Evolutionary conservation across 495 filamentous ascomycete genomes (phyloP).

Genomic region (Acidiella bohemica): DNA sequence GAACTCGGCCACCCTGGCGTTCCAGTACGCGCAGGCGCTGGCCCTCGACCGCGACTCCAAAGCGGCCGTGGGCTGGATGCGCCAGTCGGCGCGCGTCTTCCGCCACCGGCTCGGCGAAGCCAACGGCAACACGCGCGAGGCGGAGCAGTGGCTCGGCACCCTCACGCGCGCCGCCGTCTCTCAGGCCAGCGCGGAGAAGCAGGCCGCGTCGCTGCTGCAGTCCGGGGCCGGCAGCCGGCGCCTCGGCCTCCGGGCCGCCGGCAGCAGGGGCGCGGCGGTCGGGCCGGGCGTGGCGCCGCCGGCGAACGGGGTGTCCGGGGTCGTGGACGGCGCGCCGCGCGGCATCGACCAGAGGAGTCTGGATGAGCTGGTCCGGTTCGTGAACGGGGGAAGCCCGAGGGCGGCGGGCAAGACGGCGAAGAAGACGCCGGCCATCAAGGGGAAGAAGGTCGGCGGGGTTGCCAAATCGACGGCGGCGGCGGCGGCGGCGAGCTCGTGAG

Average conservation of each 20-base stretch:
- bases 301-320: not conserved
- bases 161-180: constrained; percentile 88
- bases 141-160: constrained; percentile 69
- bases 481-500: not conserved
- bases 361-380: constrained; percentile 76
- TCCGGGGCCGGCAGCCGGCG: not conserved
- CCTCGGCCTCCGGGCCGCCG: not conserved
- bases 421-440: constrained; percentile 32
- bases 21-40: constrained; percentile 90
- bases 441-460: constrained; percentile 3
- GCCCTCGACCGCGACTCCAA: constrained; percentile 88
- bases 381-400: constrained; percentile 53
- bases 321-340: not conserved
- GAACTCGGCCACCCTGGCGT: constrained; percentile 87
- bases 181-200: constrained; percentile 83
- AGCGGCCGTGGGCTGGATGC: constrained; percentile 79
- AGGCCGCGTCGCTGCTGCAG: constrained; percentile 42
- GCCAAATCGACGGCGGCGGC: not conserved
- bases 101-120: constrained; percentile 65
- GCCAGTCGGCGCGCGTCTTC: constrained; percentile 93
- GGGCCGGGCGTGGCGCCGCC: not conserved
- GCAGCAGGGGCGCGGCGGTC: not conserved
- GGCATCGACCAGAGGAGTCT: constrained; percentile 58
- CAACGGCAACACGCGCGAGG: constrained; percentile 78
- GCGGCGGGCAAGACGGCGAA: constrained; percentile 56